These are phyloP conservation scores for Eremothecium coryli DNA, from an alignment of 1,139 yeast genomes.

Conservation along the genomic window DNA sequence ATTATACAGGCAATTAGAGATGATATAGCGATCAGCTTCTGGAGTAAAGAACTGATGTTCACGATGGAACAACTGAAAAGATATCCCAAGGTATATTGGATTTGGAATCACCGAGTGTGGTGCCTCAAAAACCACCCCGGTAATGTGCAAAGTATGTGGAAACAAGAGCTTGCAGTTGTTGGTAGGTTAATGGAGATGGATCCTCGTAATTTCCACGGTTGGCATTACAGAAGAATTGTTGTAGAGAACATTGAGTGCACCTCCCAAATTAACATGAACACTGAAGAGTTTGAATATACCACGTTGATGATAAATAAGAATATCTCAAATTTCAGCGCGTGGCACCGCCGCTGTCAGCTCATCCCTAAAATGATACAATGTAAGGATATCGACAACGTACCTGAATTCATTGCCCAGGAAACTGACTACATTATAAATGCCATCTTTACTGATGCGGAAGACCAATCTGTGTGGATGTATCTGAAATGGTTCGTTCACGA, in stretches of 20 bases:
- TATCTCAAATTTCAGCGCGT: slow-evolving; percentile 89
- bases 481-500: slow-evolving; percentile 70
- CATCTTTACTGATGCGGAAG: slow-evolving; percentile 86
- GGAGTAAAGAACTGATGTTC: slow-evolving; percentile 55
- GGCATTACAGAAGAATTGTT: slow-evolving; percentile 84
- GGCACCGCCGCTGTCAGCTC: slow-evolving; percentile 81
- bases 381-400: slow-evolving; percentile 23
- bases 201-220: slow-evolving; percentile 83
- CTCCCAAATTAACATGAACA: slow-evolving; percentile 24
- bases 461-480: slow-evolving; percentile 88
- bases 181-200: slow-evolving; percentile 61
- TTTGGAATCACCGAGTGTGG: slow-evolving; percentile 94
- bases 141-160: slow-evolving; percentile 44
- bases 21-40: slow-evolving; percentile 28
- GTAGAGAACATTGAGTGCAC: slow-evolving; percentile 43
- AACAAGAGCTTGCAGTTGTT: slow-evolving; percentile 57
- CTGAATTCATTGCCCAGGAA: slow-evolving; percentile 45
- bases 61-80: slow-evolving; percentile 49
- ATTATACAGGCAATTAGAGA: slow-evolving; percentile 35
- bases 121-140: slow-evolving; percentile 48
- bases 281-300: slow-evolving; percentile 66
- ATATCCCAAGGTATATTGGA: slow-evolving; percentile 90
- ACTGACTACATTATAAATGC: slow-evolving; percentile 69
- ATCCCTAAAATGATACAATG: slow-evolving; percentile 43
- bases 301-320: slow-evolving; percentile 68